Conservation (phyloP, 1,284 basidiomycete genomes). For the Cutaneotrichosporon cyanovorans region DNA sequence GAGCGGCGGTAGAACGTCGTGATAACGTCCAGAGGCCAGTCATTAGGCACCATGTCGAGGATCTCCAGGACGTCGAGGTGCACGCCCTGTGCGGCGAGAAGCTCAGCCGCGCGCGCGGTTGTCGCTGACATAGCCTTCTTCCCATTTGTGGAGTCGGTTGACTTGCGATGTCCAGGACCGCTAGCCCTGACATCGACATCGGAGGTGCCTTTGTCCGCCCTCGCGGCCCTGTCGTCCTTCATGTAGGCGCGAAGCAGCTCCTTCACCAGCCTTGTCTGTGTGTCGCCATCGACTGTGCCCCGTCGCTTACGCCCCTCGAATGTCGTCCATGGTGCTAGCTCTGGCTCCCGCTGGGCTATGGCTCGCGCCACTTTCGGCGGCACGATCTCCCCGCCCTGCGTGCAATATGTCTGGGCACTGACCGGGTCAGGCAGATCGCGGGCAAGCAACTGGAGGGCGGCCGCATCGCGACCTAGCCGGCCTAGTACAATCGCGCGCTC, state of each 20-base stretch:
- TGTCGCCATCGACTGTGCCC: conserved; percentile 51
- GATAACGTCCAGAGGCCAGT: conserved; percentile 65
- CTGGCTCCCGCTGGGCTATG: conserved; percentile 38
- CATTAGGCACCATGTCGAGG: conserved; percentile 59
- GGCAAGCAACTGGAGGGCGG: conserved; percentile 62
- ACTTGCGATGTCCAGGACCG: too few relatives aligned
- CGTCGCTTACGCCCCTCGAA: conserved; percentile 43
- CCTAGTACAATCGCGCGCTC: conserved; percentile 75
- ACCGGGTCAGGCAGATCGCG: conserved; percentile 62
- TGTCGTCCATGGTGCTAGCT: conserved; percentile 54
- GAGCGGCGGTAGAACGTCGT: conserved; percentile 71
- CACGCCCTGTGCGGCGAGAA: conserved; percentile 70
- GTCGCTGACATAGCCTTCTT: conserved; percentile 49
- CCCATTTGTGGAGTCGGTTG: too few relatives aligned
- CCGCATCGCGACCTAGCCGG: conserved; percentile 60
- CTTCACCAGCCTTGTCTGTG: conserved; percentile 57
- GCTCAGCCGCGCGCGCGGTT: conserved; percentile 59
- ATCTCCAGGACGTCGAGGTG: conserved; percentile 71
- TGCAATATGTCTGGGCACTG: conserved; percentile 74
- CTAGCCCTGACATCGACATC: conserved; percentile 52
- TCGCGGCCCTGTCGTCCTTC: conserved; percentile 48
- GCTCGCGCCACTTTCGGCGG: conserved; percentile 55
- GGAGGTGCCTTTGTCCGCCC: too few relatives aligned
- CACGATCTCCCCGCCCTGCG: conserved; percentile 63
- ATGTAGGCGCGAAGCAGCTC: conserved; percentile 73